Evolutionary conservation across 257 asterid species (phyloP).

Genomic region (Pogostemon cablin): DNA sequence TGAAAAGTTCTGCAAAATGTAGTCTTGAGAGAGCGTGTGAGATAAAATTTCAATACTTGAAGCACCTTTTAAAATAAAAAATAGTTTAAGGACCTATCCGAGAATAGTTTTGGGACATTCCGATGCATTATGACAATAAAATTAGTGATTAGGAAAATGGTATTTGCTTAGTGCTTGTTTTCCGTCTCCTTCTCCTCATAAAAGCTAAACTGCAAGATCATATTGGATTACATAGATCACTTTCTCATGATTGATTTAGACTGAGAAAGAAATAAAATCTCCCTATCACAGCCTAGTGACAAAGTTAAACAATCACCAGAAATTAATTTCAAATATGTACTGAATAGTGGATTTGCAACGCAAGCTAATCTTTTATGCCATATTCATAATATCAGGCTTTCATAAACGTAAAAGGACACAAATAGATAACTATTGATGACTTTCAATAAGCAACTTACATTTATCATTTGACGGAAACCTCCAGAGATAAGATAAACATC

Average conservation of each 20-base stretch:
- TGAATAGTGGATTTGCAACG: neutral
- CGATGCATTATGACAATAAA: no score
- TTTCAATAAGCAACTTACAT: constrained; percentile 47
- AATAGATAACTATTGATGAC: neutral
- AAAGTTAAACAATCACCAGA: neutral
- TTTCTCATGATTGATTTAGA: neutral
- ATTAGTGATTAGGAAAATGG: neutral
- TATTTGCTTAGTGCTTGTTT: constrained; percentile 1
- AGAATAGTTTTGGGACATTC: no score
- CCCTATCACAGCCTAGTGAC: neutral
- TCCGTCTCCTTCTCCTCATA: neutral
- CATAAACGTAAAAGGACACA: neutral
- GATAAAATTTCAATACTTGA: no score
- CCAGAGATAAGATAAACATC: constrained; percentile 84
- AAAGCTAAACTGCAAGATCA: neutral
- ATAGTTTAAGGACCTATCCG: no score
- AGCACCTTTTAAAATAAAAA: no score
- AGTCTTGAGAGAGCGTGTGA: no score
- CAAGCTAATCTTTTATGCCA: neutral
- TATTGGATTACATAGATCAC: neutral
- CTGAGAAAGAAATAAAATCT: neutral
- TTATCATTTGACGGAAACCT: constrained; percentile 97
- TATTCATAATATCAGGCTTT: constrained; percentile 10
- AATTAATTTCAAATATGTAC: neutral
- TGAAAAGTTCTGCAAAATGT: no score